Percentiles rank a stretch among this genome's conserved stretches.
These are phyloP conservation scores for Candida vaughaniae DNA, from an alignment of 805 yeast species.

Conservation along the genomic window DNA sequence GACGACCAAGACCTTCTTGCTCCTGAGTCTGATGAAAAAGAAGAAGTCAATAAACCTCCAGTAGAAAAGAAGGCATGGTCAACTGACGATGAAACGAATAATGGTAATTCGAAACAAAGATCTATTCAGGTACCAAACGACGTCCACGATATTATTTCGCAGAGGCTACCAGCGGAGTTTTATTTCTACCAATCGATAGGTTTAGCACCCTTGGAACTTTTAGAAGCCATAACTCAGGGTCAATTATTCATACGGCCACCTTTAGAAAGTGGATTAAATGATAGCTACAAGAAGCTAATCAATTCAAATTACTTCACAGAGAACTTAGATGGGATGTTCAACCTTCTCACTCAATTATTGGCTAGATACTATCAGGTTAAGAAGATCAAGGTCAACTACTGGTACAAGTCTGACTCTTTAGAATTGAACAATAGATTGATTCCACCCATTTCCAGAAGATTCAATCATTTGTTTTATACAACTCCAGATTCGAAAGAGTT, in stretches of 20 bases:
- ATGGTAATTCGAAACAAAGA: not conserved
- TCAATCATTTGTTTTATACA: constrained; percentile 22
- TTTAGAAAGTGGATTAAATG: constrained; percentile 58
- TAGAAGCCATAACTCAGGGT: constrained; percentile 68
- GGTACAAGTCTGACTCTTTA: constrained; percentile 48
- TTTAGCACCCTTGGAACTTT: constrained; percentile 57
- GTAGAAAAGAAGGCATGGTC: not conserved
- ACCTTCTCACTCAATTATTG: constrained; percentile 66
- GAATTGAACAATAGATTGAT: constrained; percentile 52
- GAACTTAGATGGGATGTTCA: constrained; percentile 60
- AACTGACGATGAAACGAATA: not conserved
- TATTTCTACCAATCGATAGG: constrained; percentile 82
- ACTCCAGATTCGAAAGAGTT: constrained; percentile 15
- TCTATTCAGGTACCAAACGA: constrained; percentile 62
- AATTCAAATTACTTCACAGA: constrained; percentile 44
- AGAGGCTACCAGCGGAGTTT: constrained; percentile 81
- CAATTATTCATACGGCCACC: constrained; percentile 62
- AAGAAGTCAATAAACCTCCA: not conserved
- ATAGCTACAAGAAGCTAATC: constrained; percentile 58
- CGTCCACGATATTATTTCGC: constrained; percentile 77
- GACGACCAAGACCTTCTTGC: constrained; percentile 13
- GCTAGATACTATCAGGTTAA: constrained; percentile 85
- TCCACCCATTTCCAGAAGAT: constrained; percentile 50
- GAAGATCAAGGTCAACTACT: constrained; percentile 52
- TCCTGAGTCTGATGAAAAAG: constrained; percentile 1